Evolutionary conservation across 2,329 filamentous ascomycete species (phyloP).

Genomic region (Neopestalotiopsis rosae): DNA sequence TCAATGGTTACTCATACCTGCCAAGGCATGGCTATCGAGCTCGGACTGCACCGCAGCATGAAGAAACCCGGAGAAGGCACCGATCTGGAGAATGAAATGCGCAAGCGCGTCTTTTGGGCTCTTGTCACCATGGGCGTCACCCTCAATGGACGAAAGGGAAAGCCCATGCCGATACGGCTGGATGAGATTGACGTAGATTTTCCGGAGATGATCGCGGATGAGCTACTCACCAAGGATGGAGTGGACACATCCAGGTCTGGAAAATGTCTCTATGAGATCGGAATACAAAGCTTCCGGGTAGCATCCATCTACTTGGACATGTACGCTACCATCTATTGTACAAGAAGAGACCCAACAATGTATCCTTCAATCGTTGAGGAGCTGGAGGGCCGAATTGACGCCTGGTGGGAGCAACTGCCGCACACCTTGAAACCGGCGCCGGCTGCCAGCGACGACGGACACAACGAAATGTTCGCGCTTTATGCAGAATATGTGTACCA

Average conservation of each 20-base stretch:
- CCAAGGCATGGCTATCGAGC: conserved; percentile 72
- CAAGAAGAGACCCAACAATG: conserved; percentile 63
- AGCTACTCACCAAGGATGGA: conserved; percentile 68
- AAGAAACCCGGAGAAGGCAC: conserved; percentile 53
- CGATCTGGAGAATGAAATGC: conserved; percentile 73
- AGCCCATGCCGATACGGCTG: conserved; percentile 75
- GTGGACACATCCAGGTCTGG: conserved; percentile 58
- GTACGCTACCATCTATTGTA: conserved; percentile 77
- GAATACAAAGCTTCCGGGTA: conserved; percentile 69
- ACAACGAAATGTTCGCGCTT: conserved; percentile 52
- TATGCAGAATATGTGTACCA: conserved; percentile 59
- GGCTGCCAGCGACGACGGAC: conserved; percentile 47
- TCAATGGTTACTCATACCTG: conserved; percentile 71
- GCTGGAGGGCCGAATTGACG: conserved; percentile 68
- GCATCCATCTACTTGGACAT: conserved; percentile 74
- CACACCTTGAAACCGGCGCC: conserved; percentile 51
- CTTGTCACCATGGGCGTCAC: conserved; percentile 70
- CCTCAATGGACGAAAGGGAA: conserved; percentile 77
- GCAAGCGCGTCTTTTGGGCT: conserved; percentile 80
- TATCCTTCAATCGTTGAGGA: conserved; percentile 69
- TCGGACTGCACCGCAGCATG: conserved; percentile 76
- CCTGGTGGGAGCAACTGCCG: conserved; percentile 70
- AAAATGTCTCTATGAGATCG: conserved; percentile 72
- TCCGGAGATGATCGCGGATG: conserved; percentile 74
- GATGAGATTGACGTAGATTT: conserved; percentile 82